Base-by-base conservation (phyloP, 345 rosid species). In the Aquilaria sinensis region DNA sequence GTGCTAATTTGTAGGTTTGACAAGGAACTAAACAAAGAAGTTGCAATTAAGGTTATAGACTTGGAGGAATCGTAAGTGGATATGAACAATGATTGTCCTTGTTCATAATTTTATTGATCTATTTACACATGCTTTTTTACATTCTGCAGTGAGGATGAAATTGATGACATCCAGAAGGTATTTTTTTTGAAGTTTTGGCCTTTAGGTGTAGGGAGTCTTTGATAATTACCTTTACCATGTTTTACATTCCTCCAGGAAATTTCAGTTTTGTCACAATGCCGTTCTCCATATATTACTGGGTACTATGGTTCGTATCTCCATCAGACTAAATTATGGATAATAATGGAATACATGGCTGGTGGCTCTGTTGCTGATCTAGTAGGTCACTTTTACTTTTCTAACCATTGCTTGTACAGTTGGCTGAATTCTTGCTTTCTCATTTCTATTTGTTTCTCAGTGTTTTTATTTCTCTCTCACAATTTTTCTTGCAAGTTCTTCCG, bases 331-430 rank as follows among this genome's bases (percentile, higher is more conserved):
- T 74, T 94, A 52, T 94, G 99, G 96, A 94, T 95, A 78, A 89
- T 95, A 73, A 95, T 94, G 96, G 99, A 94, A 67, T 94, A 76
- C 77, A 95, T 94, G 99, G 96, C 97, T 9, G 97, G 99, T 74
- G 99, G 97, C 71, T 94, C 99, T 62, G 99, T 94, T 77, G 97
- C 99, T 74, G 99, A 91, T 78, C 90, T 95, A 48, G 99, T 95
- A 85, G 65, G 96, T 87, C 67, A 77, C 80, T 71, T 78, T 65
- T 56, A 5, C 67, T 77, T 80, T 71, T 78, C 67, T 56, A 5
- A 49, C 59, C 52, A 57, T 58, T 70, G 62, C 51, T 67, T 67
- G 55, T 61, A 32, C 48, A 31, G 64, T 72, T 53, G 58, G 43
- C 43, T 37, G 7, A 37, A 37, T 37, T 37, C 43, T 37, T 37